phyloP scores from a whole-genome alignment of 2,329 filamentous ascomycete species.

The Raffaelea albimanens region DNA sequence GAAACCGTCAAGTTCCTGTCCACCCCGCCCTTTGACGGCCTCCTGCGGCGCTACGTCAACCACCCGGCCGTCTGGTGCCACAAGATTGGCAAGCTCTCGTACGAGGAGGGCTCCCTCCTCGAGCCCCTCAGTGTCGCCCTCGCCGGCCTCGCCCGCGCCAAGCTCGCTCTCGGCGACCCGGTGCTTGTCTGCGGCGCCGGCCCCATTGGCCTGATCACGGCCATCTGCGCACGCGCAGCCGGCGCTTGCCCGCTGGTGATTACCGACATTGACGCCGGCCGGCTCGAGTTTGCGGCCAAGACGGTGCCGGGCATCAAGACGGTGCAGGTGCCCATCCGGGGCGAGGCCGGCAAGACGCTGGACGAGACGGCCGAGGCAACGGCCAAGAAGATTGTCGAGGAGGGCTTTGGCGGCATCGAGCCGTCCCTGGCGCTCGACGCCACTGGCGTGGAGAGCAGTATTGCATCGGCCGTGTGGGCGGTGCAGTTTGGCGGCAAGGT shows the following conservation, averaged over 20 bases:
- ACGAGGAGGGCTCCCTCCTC: constrained; percentile 80
- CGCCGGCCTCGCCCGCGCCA: constrained; percentile 76
- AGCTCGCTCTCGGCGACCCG: constrained; percentile 73
- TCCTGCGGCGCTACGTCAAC: constrained; percentile 87
- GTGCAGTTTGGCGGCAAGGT: constrained; percentile 94
- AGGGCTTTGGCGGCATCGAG: constrained; percentile 67
- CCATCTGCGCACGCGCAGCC: constrained; percentile 75
- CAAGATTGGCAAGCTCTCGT: constrained; percentile 82
- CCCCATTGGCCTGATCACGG: constrained; percentile 83
- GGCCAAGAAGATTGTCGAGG: constrained; percentile 55
- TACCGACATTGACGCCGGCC: constrained; percentile 85
- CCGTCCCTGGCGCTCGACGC: constrained; percentile 81
- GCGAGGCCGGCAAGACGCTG: constrained; percentile 18
- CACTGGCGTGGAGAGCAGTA: constrained; percentile 86
- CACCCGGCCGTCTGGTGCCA: constrained; percentile 93
- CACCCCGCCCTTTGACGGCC: constrained; percentile 78
- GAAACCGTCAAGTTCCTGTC: constrained; percentile 78
- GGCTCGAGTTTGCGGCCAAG: constrained; percentile 75
- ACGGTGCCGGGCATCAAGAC: constrained; percentile 72
- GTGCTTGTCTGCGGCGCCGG: constrained; percentile 87
- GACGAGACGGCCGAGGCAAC: constrained; percentile 57
- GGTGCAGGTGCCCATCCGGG: constrained; percentile 50
- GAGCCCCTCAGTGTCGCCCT: constrained; percentile 87
- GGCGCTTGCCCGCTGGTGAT: constrained; percentile 88
- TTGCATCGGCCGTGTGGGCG: constrained; percentile 77